These are phyloP conservation scores for Xylariaceae sp. DNA, from an alignment of 2,329 filamentous ascomycete genomes.

Conservation along the genomic window DNA sequence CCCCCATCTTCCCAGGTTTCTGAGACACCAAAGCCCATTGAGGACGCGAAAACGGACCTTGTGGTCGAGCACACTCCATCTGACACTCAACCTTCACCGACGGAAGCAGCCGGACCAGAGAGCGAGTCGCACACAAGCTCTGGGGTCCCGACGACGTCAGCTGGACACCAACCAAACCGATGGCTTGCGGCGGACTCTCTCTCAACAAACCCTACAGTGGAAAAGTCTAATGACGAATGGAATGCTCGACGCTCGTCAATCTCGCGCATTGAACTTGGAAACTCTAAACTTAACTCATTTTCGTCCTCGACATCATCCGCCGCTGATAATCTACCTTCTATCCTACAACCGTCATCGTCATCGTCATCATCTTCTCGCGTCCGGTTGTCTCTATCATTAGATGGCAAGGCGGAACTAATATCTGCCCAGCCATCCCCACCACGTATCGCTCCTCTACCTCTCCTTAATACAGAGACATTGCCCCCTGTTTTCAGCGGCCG, in stretches of 20 bases:
- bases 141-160: conserved; percentile 41
- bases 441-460: conserved; percentile 52
- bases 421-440: conserved; percentile 67
- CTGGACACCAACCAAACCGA: conserved; percentile 53
- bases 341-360: conserved; percentile 38
- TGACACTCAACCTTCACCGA: conserved; percentile 26
- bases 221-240: conserved; percentile 35
- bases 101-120: conserved; percentile 22
- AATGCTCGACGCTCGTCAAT: conserved; percentile 1
- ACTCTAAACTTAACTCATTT: conserved; percentile 42
- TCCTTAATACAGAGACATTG: conserved; percentile 42
- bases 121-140: conserved; percentile 29
- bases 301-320: conserved; percentile 41
- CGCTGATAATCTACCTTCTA: conserved; percentile 34
- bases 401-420: conserved; percentile 86
- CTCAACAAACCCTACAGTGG: conserved; percentile 44
- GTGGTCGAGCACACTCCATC: conserved; percentile 18
- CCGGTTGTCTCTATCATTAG: conserved; percentile 76
- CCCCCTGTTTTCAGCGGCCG: conserved; percentile 45
- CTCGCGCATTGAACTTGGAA: conserved; percentile 4
- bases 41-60: conserved; percentile 12
- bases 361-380: conserved; percentile 50
- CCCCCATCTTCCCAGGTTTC: conserved; percentile 24
- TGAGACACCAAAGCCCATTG: conserved; percentile 2
- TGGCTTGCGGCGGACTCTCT: conserved; percentile 53